phyloP scores from a whole-genome alignment of 2,329 filamentous ascomycete species.

The Beauveria asiatica region DNA sequence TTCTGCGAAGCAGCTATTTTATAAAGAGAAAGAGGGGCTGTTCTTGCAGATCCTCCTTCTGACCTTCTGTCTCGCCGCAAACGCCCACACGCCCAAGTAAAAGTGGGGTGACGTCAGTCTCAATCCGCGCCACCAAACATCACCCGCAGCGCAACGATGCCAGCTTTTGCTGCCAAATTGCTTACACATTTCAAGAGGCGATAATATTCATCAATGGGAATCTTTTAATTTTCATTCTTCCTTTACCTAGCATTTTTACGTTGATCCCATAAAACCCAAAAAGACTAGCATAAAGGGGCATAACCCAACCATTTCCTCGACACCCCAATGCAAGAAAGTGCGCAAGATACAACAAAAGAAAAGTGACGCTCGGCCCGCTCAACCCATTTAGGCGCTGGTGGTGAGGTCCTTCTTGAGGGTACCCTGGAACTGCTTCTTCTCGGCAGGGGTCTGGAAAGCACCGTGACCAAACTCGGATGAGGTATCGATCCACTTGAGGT shows the following conservation, averaged over 20 bases:
- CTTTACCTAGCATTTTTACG: slow-evolving; percentile 26
- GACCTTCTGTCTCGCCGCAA: not conserved
- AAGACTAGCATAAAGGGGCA: slow-evolving; percentile 26
- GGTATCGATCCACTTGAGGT: slow-evolving; percentile 99
- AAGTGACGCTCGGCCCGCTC: slow-evolving; percentile 17
- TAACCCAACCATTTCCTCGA: slow-evolving; percentile 38
- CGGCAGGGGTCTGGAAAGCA: slow-evolving; percentile 95
- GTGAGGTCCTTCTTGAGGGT: slow-evolving; percentile 97
- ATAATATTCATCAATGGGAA: slow-evolving; percentile 18
- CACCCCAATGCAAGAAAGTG: slow-evolving; percentile 42
- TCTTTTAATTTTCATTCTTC: slow-evolving; percentile 27
- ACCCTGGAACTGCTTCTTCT: slow-evolving; percentile 97
- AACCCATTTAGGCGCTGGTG: slow-evolving; percentile 34
- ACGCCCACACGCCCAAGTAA: slow-evolving; percentile 11
- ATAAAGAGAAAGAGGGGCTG: not conserved
- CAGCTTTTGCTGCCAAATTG: not conserved
- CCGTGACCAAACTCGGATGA: slow-evolving; percentile 99
- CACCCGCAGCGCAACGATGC: not conserved
- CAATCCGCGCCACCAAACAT: not conserved
- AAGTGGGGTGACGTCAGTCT: slow-evolving; percentile 25
- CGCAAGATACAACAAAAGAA: slow-evolving; percentile 35
- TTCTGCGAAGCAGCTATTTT: not conserved
- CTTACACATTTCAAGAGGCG: not conserved
- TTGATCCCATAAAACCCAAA: slow-evolving; percentile 29
- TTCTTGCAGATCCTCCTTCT: slow-evolving; percentile 8